These are phyloP conservation scores for Ustilago loliicola DNA, from an alignment of 1,284 basidiomycete species.

Conservation along the genomic window DNA sequence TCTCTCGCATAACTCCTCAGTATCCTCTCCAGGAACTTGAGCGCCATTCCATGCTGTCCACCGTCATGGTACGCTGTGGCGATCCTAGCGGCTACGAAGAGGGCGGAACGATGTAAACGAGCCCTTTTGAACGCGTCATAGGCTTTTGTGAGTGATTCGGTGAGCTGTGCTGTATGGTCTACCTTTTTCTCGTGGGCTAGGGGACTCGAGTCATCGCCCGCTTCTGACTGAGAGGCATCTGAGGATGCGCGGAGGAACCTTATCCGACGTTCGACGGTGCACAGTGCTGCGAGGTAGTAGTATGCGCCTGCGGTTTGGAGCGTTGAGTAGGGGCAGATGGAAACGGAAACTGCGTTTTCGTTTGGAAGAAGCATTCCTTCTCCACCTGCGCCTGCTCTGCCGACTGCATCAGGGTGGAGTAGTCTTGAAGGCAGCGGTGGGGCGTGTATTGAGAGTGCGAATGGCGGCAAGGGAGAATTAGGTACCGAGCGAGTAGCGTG, in stretches of 20 bases:
- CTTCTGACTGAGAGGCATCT: conserved; percentile 11
- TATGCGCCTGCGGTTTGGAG: conserved; percentile 44
- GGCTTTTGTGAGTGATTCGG: conserved; percentile 51
- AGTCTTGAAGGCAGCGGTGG: conserved; percentile 55
- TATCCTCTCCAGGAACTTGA: conserved; percentile 62
- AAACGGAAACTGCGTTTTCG: conserved; percentile 33
- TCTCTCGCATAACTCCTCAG: conserved; percentile 53
- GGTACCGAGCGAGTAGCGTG: conserved; percentile 29
- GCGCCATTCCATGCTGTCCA: conserved; percentile 50
- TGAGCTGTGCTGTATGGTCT: conserved; percentile 54
- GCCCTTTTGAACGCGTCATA: conserved; percentile 58
- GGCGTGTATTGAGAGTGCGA: conserved; percentile 33
- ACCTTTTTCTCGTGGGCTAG: conserved; percentile 58
- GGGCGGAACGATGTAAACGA: conserved; percentile 30
- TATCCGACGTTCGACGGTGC: conserved; percentile 55
- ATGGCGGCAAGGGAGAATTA: conserved; percentile 44
- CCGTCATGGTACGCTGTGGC: conserved; percentile 50
- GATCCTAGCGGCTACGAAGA: conserved; percentile 54
- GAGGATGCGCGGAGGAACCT: conserved; percentile 29
- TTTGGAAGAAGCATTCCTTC: conserved; percentile 48
- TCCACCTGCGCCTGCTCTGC: conserved; percentile 23
- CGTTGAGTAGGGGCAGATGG: conserved; percentile 19
- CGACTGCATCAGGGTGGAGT: conserved; percentile 43
- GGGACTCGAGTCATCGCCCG: conserved; percentile 20
- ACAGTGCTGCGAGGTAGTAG: conserved; percentile 64